phyloP scores from a whole-genome alignment of 163 green algal genomes.

The Volvox carteri region DNA sequence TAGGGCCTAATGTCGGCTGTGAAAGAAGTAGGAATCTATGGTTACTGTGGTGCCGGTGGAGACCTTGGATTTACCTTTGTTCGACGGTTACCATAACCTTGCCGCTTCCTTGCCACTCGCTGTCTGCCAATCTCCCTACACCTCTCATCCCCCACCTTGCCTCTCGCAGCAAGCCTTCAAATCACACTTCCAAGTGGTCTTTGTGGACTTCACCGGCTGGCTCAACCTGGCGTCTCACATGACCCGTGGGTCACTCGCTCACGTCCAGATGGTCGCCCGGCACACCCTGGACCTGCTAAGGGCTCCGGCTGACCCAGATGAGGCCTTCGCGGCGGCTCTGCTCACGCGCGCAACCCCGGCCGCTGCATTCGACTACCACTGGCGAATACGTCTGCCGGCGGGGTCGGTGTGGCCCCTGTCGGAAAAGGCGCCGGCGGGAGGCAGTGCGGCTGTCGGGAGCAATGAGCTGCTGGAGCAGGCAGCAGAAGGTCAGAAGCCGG shows the following conservation, averaged over 20 bases:
- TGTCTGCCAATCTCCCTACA: not conserved
- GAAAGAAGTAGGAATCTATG: too few relatives aligned
- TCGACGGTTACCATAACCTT: too few relatives aligned
- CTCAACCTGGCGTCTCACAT: constrained; percentile 66
- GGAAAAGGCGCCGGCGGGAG: too few relatives aligned
- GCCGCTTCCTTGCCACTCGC: too few relatives aligned
- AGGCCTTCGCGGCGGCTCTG: constrained; percentile 71
- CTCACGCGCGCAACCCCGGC: constrained; percentile 1
- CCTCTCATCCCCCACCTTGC: not conserved
- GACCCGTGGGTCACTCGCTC: constrained; percentile 60
- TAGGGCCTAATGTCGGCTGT: too few relatives aligned
- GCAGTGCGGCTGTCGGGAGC: not conserved
- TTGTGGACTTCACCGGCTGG: constrained; percentile 70
- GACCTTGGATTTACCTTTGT: too few relatives aligned
- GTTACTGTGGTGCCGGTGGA: too few relatives aligned
- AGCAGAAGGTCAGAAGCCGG: not conserved
- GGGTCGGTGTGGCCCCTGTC: not conserved
- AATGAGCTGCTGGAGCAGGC: not conserved
- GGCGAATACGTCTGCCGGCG: constrained; percentile 58
- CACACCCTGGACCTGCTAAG: constrained; percentile 65
- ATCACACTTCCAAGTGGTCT: constrained; percentile 1
- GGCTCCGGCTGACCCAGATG: constrained; percentile 59
- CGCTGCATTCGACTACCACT: constrained; percentile 68
- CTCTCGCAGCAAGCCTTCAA: constrained; percentile 33
- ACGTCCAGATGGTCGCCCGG: constrained; percentile 60